Conservation (phyloP, 2,329 filamentous ascomycete genomes). For the Alternaria panax region DNA sequence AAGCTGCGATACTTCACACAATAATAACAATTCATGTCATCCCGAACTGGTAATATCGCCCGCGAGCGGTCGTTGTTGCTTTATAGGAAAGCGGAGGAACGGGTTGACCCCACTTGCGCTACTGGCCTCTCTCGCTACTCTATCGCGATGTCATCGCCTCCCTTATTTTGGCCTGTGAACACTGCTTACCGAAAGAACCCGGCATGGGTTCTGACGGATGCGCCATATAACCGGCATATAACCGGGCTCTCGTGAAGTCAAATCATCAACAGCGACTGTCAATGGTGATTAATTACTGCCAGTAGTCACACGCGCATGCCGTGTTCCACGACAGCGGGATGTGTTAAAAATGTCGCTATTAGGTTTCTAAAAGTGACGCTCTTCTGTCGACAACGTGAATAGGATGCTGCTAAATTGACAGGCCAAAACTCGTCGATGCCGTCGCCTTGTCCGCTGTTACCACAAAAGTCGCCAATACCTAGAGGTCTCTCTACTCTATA, state of each 20-base stretch:
- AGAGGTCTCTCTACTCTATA: neutral
- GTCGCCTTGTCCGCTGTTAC: neutral
- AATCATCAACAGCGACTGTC: neutral
- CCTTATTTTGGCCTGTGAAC: neutral
- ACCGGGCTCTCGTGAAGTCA: neutral
- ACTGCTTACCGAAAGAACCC: neutral
- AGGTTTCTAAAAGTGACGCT: no score
- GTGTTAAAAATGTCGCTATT: no score
- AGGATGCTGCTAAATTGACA: no score
- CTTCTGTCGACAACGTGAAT: no score
- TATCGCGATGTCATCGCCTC: neutral
- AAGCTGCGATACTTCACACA: neutral
- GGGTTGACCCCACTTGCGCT: neutral
- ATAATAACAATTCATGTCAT: neutral
- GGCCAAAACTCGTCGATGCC: neutral
- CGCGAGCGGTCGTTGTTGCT: neutral
- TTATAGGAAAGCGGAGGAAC: neutral
- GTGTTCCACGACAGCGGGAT: no score
- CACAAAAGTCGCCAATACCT: no score
- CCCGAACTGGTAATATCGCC: neutral
- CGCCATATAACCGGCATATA: neutral
- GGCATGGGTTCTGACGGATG: neutral
- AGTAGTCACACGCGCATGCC: no score
- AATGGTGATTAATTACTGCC: neutral
- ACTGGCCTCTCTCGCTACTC: neutral